Conservation (phyloP, 441 rosid genomes). For the Euphorbia schlechtendalii region DNA sequence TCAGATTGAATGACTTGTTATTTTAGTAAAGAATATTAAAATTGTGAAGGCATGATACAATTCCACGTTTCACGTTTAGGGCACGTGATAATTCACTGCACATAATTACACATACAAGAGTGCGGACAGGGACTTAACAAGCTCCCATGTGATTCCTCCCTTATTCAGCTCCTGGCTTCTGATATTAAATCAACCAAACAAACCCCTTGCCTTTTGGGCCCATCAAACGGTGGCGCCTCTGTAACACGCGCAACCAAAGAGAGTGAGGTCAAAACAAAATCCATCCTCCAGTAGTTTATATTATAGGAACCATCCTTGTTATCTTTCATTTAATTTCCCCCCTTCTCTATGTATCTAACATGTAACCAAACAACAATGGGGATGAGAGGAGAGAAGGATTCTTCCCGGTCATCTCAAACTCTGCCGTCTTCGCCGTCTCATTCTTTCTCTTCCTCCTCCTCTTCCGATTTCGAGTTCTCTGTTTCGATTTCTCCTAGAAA, state of each 20-base stretch:
- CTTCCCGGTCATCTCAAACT: slow-evolving; percentile 44
- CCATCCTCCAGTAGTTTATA: slow-evolving; percentile 5
- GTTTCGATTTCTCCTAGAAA: slow-evolving; percentile 64
- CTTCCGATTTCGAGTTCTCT: slow-evolving; percentile 85
- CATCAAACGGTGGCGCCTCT: slow-evolving; percentile 6
- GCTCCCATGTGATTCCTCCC: slow-evolving; percentile 23
- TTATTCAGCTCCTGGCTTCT: neutral
- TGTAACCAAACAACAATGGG: too few species aligned
- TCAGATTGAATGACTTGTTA: too few species aligned
- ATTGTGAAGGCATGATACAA: too few species aligned
- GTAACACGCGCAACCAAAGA: neutral
- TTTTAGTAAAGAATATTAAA: too few species aligned
- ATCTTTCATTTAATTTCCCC: neutral
- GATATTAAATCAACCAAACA: neutral
- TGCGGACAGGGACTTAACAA: slow-evolving; percentile 7
- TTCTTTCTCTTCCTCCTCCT: slow-evolving; percentile 71
- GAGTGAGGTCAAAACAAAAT: slow-evolving; percentile 20
- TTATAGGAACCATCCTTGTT: too few species aligned
- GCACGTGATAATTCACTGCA: slow-evolving; percentile 35
- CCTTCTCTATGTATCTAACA: neutral
- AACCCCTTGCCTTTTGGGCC: slow-evolving; percentile 9
- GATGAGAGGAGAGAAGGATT: slow-evolving; percentile 31
- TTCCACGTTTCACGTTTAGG: slow-evolving; percentile 33
- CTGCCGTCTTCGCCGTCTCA: slow-evolving; percentile 64
- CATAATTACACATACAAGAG: slow-evolving; percentile 15